Evolutionary conservation across 176 grass and related monocot genomes (phyloP), one percentile per base, ranked within the genome.

Genomic region (Oryza nivara): DNA sequence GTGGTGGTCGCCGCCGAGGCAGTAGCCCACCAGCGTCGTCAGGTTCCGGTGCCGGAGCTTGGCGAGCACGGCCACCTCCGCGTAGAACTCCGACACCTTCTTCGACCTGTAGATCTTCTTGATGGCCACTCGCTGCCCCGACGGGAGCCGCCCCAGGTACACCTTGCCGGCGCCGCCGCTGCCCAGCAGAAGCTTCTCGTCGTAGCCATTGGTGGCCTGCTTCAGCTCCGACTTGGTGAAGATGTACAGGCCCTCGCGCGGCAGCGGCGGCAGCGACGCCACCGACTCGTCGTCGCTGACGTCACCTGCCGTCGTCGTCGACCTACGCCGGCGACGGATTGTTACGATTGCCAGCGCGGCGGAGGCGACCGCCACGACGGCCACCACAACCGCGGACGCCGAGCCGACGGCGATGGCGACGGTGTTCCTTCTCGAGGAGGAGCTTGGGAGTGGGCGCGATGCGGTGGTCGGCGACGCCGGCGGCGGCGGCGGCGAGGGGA

Each of bases 41-140:
- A 95, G 80, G 61, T 95, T 95, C 77, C 86, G 77, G 79, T 95
- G 86, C 5, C 90, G 88, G n/a, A 95, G 88, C 85, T 89, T 95
- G 60, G 93, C 83, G 64, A 95, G 85, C 43, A 92, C 88, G 64
- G 80, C 86, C 2, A 95, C 87, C 79, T 95, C 93, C 0, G 82
- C 49, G 83, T 92, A 95, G 64, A 95, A 95, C 82, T 95, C 93
- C 2, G 82, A 48, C 11, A 88, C 70, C 60, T 92, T 92, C 40
- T 83, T 88, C 22, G 91, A 83, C 1, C 90, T 70, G 67, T 95
- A 88, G 7, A 95, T 88, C 67, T 68, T 75, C 75, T 95, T 95
- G 79, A 95, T 88, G 12, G 93, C 93, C 44, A 95, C 93, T 70
- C 72, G 82, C 60, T 95, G 90, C 7, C 84, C 79, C 14, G 88